Evolutionary conservation across 2,329 filamentous ascomycete genomes (phyloP).

Genomic region (Neonectria faginata): DNA sequence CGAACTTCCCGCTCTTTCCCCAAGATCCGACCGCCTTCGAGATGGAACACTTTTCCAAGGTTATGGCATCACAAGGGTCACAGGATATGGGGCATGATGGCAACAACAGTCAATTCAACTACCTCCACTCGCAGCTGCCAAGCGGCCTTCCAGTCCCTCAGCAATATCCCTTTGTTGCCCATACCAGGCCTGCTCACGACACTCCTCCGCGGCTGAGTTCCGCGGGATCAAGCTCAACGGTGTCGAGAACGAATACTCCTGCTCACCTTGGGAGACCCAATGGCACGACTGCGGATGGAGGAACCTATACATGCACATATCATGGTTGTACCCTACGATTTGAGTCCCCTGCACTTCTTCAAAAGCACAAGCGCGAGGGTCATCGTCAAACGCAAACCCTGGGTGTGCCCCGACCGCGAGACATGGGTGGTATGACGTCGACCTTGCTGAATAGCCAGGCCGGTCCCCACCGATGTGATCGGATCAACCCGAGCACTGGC

Average conservation of each 20-base stretch:
- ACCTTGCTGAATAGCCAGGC: constrained; percentile 83
- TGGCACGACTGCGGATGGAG: constrained; percentile 77
- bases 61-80: constrained; percentile 34
- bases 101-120: constrained; percentile 44
- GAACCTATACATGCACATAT: constrained; percentile 96
- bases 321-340: constrained; percentile 91
- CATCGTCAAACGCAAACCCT: constrained; percentile 79
- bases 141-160: constrained; percentile 59
- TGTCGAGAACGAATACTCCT: constrained; percentile 50
- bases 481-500: constrained; percentile 93
- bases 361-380: constrained; percentile 95
- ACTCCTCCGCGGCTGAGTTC: constrained; percentile 57
- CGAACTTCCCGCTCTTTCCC: constrained; percentile 80
- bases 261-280: constrained; percentile 63
- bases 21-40: constrained; percentile 63
- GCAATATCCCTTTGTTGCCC: constrained; percentile 63
- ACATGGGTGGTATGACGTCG: constrained; percentile 59
- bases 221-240: constrained; percentile 53
- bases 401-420: constrained; percentile 43
- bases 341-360: constrained; percentile 84
- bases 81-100: constrained; percentile 36
- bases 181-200: constrained; percentile 50
- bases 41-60: constrained; percentile 55
- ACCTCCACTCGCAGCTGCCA: constrained; percentile 52
- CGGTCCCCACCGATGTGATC: constrained; percentile 91